Evolutionary conservation across 139 green algal species (phyloP), one percentile per base, ranked within the genome.

Genomic region (Tetraselmis striata): DNA sequence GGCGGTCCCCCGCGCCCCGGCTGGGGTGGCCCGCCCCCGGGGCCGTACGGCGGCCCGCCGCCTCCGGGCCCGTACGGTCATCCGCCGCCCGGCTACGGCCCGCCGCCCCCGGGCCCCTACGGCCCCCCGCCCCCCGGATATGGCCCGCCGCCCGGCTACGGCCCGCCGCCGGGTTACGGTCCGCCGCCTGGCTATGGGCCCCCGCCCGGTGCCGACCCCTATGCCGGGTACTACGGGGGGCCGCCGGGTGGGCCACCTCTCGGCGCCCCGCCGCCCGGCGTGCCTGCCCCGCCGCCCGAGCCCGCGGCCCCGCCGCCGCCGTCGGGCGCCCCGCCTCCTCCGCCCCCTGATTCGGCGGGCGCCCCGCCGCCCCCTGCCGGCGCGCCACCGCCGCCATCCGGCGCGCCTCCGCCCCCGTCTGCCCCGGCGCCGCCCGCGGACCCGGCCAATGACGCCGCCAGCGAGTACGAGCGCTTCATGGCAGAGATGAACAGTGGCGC

Each of bases 381-480:
- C n/a, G n/a, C n/a, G n/a, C n/a, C n/a, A n/a, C n/a, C n/a, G n/a
- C n/a, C n/a, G n/a, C n/a, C n/a, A n/a, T n/a, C n/a, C n/a, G n/a
- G n/a, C n/a, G n/a, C n/a, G n/a, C n/a, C n/a, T n/a, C n/a, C n/a
- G n/a, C n/a, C n/a, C n/a, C n/a, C n/a, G n/a, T n/a, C n/a, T n/a
- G n/a, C n/a, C n/a, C n/a, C n/a, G n/a, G n/a, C n/a, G n/a, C n/a
- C n/a, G n/a, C n/a, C n/a, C n/a, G n/a, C n/a, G n/a, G n/a, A n/a
- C n/a, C n/a, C n/a, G n/a, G n/a, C n/a, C n/a, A n/a, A n/a, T n/a
- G n/a, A n/a, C n/a, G n/a, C n/a, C n/a, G n/a, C 85, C 80, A 84
- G 59, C 32, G 86, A 92, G 79, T 92, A 92, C 75, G 84, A 89
- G 83, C 83, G 83, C 1, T 92, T 92, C 80, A 88, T 90, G 86